Evolutionary conservation across 495 filamentous ascomycete genomes (phyloP).

Genomic region (Penicillium daleae): DNA sequence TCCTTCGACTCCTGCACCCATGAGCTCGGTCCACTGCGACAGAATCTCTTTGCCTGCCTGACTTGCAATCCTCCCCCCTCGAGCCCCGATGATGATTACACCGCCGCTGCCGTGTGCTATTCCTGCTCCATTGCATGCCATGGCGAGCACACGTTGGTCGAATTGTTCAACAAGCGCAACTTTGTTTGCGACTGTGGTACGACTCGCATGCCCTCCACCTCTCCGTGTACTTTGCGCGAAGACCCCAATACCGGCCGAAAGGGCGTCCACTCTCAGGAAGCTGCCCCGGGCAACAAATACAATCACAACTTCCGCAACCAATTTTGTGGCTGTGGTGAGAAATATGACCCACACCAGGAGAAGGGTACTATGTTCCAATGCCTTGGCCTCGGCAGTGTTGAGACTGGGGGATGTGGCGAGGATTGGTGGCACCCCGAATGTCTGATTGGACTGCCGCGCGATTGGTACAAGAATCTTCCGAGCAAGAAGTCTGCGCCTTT

Average conservation of each 20-base stretch:
- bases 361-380: slow-evolving; percentile 99
- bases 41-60: slow-evolving; percentile 84
- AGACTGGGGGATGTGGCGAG: slow-evolving; percentile 89
- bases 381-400: slow-evolving; percentile 76
- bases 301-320: slow-evolving; percentile 92
- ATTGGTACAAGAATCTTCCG: slow-evolving; percentile 45
- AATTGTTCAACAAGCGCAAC: slow-evolving; percentile 93
- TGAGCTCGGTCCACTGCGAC: slow-evolving; percentile 81
- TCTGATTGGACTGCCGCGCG: slow-evolving; percentile 73
- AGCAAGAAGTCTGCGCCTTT: slow-evolving; percentile 49
- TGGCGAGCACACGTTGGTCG: slow-evolving; percentile 90
- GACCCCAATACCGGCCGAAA: slow-evolving; percentile 74
- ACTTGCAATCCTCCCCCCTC: slow-evolving; percentile 85
- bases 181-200: slow-evolving; percentile 98
- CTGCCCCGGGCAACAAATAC: slow-evolving; percentile 78
- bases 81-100: slow-evolving; percentile 63
- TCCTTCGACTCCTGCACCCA: slow-evolving; percentile 93
- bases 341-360: slow-evolving; percentile 84
- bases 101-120: slow-evolving; percentile 87
- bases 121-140: slow-evolving; percentile 96
- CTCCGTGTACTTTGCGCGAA: slow-evolving; percentile 76
- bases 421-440: slow-evolving; percentile 99
- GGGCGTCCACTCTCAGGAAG: slow-evolving; percentile 74
- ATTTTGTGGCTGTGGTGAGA: slow-evolving; percentile 87
- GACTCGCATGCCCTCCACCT: slow-evolving; percentile 68